Evolutionary conservation across 1,139 yeast genomes (phyloP).

Genomic region (Yamadazyma dendronema): DNA sequence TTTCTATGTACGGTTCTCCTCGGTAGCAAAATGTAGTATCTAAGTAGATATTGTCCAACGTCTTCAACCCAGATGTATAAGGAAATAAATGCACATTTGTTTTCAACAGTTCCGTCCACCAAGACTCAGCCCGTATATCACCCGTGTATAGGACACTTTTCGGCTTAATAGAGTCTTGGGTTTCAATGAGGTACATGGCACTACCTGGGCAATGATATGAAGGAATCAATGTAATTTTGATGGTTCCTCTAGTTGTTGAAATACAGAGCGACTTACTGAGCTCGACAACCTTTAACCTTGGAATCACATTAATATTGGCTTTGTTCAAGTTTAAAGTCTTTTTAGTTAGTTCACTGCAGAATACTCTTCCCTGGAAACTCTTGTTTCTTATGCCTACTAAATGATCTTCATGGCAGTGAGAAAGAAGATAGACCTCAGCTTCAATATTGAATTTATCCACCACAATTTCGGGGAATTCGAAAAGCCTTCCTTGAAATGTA

Average conservation of each 20-base stretch:
- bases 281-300: slow-evolving; percentile 21
- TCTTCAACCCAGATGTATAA: slow-evolving; percentile 32
- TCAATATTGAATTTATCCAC: slow-evolving; percentile 45
- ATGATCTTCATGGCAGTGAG: slow-evolving; percentile 63
- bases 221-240: slow-evolving; percentile 29
- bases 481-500: slow-evolving; percentile 20
- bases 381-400: slow-evolving; percentile 44
- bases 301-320: slow-evolving; percentile 22
- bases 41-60: slow-evolving; percentile 48
- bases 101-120: slow-evolving; percentile 45
- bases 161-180: slow-evolving; percentile 5
- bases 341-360: slow-evolving; percentile 51
- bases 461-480: slow-evolving; percentile 35
- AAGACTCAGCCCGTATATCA: slow-evolving; percentile 56
- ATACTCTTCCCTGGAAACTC: slow-evolving; percentile 42
- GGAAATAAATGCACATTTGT: slow-evolving; percentile 44
- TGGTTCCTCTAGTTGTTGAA: slow-evolving; percentile 11
- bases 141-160: slow-evolving; percentile 50
- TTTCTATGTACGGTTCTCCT: slow-evolving; percentile 47
- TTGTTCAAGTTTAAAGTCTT: slow-evolving; percentile 25
- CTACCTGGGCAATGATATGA: slow-evolving; percentile 68
- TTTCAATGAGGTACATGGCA: slow-evolving; percentile 52
- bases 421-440: slow-evolving; percentile 35
- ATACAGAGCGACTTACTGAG: slow-evolving; percentile 26
- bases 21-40: slow-evolving; percentile 58